Evolutionary conservation across 1,284 basidiomycete species (phyloP).

Genomic region (Peniophora sp.): DNA sequence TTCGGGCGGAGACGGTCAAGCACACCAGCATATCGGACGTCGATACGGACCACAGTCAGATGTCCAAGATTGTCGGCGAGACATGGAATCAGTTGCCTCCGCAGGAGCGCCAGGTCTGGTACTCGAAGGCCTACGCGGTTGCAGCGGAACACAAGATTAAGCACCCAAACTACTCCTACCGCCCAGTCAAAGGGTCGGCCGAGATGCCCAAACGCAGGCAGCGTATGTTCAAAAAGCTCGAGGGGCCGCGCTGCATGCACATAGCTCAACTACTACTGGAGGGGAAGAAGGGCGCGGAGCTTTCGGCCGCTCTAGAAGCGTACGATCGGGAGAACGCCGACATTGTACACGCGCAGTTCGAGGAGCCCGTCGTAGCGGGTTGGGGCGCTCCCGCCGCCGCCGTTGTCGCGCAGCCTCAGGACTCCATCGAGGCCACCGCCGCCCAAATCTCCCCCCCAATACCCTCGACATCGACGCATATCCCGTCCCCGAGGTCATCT

Average conservation of each 20-base stretch:
- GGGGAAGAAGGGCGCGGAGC: conserved; percentile 63
- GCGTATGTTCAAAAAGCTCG: conserved; percentile 60
- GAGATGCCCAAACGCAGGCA: conserved; percentile 51
- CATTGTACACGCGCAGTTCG: conserved; percentile 59
- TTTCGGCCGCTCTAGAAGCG: conserved; percentile 65
- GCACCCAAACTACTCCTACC: conserved; percentile 67
- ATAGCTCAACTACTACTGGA: conserved; percentile 72
- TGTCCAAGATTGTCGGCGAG: conserved; percentile 64
- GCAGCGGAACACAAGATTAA: conserved; percentile 60
- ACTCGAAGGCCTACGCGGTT: conserved; percentile 53
- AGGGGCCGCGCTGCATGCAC: conserved; percentile 60
- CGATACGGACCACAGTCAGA: conserved; percentile 74
- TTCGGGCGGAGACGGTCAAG: conserved; percentile 75
- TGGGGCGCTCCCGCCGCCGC: too few relatives aligned
- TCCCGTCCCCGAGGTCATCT: too few relatives aligned
- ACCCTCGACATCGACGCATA: too few relatives aligned
- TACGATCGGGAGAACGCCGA: conserved; percentile 63
- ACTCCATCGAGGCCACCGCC: too few relatives aligned
- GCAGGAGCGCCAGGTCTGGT: conserved; percentile 63
- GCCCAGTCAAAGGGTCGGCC: conserved; percentile 37
- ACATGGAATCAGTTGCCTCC: conserved; percentile 67
- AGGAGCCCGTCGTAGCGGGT: conserved; percentile 63
- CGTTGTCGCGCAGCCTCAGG: too few relatives aligned
- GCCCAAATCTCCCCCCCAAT: too few relatives aligned
- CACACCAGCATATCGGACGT: conserved; percentile 68